phyloP scores from a whole-genome alignment of 495 filamentous ascomycete species.

The Peziza echinospora region DNA sequence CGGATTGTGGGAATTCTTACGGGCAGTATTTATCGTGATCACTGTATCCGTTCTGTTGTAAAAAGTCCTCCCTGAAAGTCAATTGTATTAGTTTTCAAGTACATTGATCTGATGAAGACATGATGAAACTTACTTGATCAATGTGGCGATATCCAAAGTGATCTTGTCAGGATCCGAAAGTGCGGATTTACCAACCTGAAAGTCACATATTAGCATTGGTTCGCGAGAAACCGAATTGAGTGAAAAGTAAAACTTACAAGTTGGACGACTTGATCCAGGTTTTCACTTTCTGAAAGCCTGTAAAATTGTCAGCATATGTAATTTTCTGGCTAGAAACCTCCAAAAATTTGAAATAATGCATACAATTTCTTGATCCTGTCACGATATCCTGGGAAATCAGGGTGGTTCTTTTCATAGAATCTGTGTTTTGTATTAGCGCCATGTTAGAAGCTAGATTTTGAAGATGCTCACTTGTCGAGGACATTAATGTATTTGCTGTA shows the following conservation, averaged over 20 bases:
- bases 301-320: background rate
- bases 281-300: slow-evolving; percentile 72
- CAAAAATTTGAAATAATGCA: background rate
- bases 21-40: slow-evolving; percentile 98
- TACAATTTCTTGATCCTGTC: slow-evolving; percentile 74
- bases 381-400: slow-evolving; percentile 81
- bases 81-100: no score
- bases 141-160: slow-evolving; percentile 70
- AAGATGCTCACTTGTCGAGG: slow-evolving; percentile 48
- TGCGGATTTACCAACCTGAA: slow-evolving; percentile 70
- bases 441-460: no score
- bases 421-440: background rate
- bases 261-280: slow-evolving; percentile 96
- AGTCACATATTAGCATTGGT: no score
- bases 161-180: slow-evolving; percentile 97
- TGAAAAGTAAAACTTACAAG: slow-evolving; percentile 25
- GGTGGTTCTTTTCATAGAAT: slow-evolving; percentile 64
- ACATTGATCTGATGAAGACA: no score
- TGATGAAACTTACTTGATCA: slow-evolving; percentile 59
- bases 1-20: background rate
- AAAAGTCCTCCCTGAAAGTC: slow-evolving; percentile 55
- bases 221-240: no score
- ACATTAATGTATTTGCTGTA: slow-evolving; percentile 90
- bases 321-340: background rate
- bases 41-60: slow-evolving; percentile 98